These are phyloP conservation scores for Mortierella antarctica DNA, from an alignment of 192 early-diverging fungal genomes.

Conservation along the genomic window DNA sequence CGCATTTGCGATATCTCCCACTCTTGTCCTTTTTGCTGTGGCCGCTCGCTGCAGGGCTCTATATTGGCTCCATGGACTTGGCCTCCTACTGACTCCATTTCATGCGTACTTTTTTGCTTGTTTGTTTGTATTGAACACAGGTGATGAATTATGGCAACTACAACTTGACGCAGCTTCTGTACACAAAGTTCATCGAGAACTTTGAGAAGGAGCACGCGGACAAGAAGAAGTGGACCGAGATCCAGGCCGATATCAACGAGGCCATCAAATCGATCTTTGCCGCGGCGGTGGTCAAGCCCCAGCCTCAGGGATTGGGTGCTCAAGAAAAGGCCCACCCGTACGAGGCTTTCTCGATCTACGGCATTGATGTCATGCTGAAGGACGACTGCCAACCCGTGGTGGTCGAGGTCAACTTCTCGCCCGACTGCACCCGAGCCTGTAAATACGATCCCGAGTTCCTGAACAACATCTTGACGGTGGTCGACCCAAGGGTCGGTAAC, in stretches of 20 bases:
- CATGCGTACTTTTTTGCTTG: neutral
- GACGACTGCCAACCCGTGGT: slow-evolving; percentile 56
- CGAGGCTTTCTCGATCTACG: slow-evolving; percentile 59
- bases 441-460: slow-evolving; percentile 61
- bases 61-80: neutral
- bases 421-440: slow-evolving; percentile 59
- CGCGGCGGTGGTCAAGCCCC: slow-evolving; percentile 59
- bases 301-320: slow-evolving; percentile 48
- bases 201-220: slow-evolving; percentile 59
- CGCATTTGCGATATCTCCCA: too few species aligned
- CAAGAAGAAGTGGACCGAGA: slow-evolving; percentile 52
- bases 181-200: slow-evolving; percentile 59
- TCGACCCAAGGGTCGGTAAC: slow-evolving; percentile 55
- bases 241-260: slow-evolving; percentile 59
- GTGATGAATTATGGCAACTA: slow-evolving; percentile 62
- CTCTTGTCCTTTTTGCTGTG: slow-evolving; percentile 5
- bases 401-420: slow-evolving; percentile 59
- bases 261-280: slow-evolving; percentile 61
- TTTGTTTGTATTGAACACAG: neutral
- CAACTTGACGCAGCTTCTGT: slow-evolving; percentile 58
- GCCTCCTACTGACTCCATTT: neutral
- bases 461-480: slow-evolving; percentile 61
- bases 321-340: slow-evolving; percentile 16
- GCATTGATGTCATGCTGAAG: slow-evolving; percentile 61
- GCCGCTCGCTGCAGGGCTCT: neutral